These are phyloP conservation scores for Hyphopichia homilentoma DNA, from an alignment of 805 yeast species.

Conservation along the genomic window DNA sequence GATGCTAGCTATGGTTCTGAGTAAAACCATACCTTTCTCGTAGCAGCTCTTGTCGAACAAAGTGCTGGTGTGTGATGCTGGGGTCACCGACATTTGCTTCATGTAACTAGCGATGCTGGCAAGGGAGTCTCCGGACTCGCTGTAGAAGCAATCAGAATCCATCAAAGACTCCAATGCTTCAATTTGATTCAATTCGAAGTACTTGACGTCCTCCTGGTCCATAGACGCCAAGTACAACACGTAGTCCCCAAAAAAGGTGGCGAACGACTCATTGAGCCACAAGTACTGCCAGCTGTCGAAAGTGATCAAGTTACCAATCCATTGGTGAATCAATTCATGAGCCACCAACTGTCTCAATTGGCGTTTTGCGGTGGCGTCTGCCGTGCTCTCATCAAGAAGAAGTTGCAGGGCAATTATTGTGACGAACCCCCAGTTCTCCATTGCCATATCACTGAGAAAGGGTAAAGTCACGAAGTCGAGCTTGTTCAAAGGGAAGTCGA, in stretches of 20 bases:
- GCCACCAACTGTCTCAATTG: slow-evolving; percentile 54
- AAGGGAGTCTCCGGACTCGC: slow-evolving; percentile 11
- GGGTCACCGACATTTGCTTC: slow-evolving; percentile 10
- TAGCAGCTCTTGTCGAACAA: slow-evolving; percentile 52
- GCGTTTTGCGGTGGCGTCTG: slow-evolving; percentile 19
- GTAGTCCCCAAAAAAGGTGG: slow-evolving; percentile 64
- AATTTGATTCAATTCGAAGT: slow-evolving; percentile 4
- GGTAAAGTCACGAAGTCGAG: slow-evolving; percentile 69
- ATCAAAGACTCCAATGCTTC: slow-evolving; percentile 5
- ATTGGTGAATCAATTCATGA: slow-evolving; percentile 77
- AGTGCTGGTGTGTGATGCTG: slow-evolving; percentile 33
- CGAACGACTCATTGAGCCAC: slow-evolving; percentile 78
- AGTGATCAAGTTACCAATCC: slow-evolving; percentile 68
- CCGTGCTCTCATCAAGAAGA: slow-evolving; percentile 16
- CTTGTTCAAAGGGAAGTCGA: slow-evolving; percentile 55
- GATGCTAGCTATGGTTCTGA: slow-evolving; percentile 49
- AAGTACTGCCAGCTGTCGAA: slow-evolving; percentile 66
- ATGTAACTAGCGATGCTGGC: slow-evolving; percentile 37
- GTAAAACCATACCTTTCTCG: slow-evolving; percentile 55
- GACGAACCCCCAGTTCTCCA: slow-evolving; percentile 76
- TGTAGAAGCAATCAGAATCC: slow-evolving; percentile 34
- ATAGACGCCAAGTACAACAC: slow-evolving; percentile 25
- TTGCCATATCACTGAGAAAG: slow-evolving; percentile 70
- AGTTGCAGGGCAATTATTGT: slow-evolving; percentile 53
- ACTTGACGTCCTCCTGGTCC: slow-evolving; percentile 10